Evolutionary conservation across 1,139 yeast genomes (phyloP), one percentile per base, ranked within the genome.

Genomic region (Ashbya aceris): DNA sequence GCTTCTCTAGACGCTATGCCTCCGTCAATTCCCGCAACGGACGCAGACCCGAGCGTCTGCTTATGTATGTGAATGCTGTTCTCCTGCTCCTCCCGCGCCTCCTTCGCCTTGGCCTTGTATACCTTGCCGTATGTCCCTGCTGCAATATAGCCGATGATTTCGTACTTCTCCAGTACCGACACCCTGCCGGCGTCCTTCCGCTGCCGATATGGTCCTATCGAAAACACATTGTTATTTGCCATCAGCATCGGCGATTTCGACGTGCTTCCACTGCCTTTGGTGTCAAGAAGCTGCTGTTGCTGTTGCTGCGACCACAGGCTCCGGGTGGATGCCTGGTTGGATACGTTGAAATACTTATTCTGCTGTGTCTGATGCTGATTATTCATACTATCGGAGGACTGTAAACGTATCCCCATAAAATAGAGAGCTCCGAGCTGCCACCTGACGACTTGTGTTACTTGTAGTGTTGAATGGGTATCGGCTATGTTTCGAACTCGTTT

Each of bases 71-170:
- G 46, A 38, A 23, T 42, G 28, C n/a, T 23, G 8, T 31, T 31
- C 30, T 41, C 40, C 30, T 39, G 27, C 27, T 39, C 36, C 26
- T 38, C 42, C 7, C 34, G 34, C n/a, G 35, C 11, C 28, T 63
- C 65, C 52, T 69, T 69, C 27, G 73, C 67, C 49, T 73, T 75
- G 11, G 97, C 97, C 60, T 91, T 91, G 67, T 87, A 93, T 27
- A 91, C 99, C 50, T 93, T 79, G 43, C 99, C 99, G 62, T 91
- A 91, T 0, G 99, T 91, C 32, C 99, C 99, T 1, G 98, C 96
- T 0, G 98, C 98, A 47, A 91, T 93, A 62, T 91, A 91, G 0
- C 99, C 99, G 28, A 86, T 67, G 47, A 93, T 83, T 49, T 83
- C 89, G 62, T 89, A 91, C 51, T 82, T 82, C 38, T 83, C 79